These are phyloP conservation scores for Ceriops decandra DNA, from an alignment of 345 rosid species.

Conservation along the genomic window DNA sequence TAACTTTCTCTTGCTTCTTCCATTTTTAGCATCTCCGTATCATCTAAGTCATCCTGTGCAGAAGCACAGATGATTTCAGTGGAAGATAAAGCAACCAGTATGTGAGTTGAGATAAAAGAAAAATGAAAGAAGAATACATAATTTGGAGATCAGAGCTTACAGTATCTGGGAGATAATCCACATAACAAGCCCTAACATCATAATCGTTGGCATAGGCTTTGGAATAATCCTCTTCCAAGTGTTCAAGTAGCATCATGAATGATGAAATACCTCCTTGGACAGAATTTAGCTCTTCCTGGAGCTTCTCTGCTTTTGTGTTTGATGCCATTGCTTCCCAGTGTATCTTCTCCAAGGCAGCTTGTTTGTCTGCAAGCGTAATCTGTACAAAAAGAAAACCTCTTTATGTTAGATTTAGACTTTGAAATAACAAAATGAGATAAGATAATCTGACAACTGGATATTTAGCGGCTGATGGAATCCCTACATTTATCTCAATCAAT, in stretches of 20 bases:
- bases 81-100: not conserved
- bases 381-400: constrained; percentile 14
- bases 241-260: constrained; percentile 53
- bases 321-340: constrained; percentile 92
- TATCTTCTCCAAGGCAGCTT: constrained; percentile 83
- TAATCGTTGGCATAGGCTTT: constrained; percentile 42
- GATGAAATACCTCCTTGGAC: constrained; percentile 65
- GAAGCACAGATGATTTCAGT: constrained; percentile 5
- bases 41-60: constrained; percentile 56
- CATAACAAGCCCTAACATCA: constrained; percentile 47
- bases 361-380: constrained; percentile 96
- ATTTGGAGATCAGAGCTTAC: constrained; percentile 42
- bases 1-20: constrained; percentile 84
- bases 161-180: constrained; percentile 50
- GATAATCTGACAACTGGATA: no score
- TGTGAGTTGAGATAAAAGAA: not conserved
- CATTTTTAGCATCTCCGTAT: constrained; percentile 48
- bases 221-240: constrained; percentile 42
- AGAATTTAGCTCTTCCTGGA: constrained; percentile 63
- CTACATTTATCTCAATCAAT: no score
- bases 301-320: constrained; percentile 56
- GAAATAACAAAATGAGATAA: no score
- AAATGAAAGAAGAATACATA: not conserved
- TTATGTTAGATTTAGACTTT: not conserved
- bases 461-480: no score